Conservation (phyloP, 768 basidiomycete genomes). For the Psilocybe subaeruginosa region DNA sequence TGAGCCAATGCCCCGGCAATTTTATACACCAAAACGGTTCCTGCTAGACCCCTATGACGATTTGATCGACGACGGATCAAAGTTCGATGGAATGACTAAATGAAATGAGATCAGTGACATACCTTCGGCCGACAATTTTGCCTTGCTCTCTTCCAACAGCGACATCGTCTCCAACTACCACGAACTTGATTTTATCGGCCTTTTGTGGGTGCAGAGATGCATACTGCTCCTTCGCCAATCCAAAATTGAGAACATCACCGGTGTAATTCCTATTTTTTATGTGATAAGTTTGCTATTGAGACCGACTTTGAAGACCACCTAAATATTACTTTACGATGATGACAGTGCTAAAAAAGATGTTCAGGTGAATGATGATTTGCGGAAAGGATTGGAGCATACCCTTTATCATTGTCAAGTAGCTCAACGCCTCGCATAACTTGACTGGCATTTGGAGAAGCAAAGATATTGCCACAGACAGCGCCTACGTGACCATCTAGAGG, state of each 20-base stretch:
- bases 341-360: constrained; percentile 54
- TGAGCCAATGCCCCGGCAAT: constrained; percentile 84
- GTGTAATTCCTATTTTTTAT: constrained; percentile 71
- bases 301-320: neutral
- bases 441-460: constrained; percentile 86
- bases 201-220: constrained; percentile 71
- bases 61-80: neutral
- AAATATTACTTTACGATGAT: constrained; percentile 77
- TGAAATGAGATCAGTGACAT: constrained; percentile 6
- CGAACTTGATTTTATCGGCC: constrained; percentile 68
- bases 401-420: constrained; percentile 69
- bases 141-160: constrained; percentile 83
- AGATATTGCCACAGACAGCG: constrained; percentile 87
- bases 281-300: constrained; percentile 1
- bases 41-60: constrained; percentile 71
- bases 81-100: neutral
- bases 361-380: neutral
- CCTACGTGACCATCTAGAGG: constrained; percentile 25
- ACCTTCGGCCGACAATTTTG: constrained; percentile 84
- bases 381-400: constrained; percentile 42
- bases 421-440: constrained; percentile 86
- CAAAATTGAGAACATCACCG: constrained; percentile 91
- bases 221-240: constrained; percentile 85
- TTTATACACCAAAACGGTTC: constrained; percentile 86
- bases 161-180: constrained; percentile 90